These are phyloP conservation scores for Penicillium subrubescens DNA, from an alignment of 495 filamentous ascomycete genomes.

Conservation along the genomic window DNA sequence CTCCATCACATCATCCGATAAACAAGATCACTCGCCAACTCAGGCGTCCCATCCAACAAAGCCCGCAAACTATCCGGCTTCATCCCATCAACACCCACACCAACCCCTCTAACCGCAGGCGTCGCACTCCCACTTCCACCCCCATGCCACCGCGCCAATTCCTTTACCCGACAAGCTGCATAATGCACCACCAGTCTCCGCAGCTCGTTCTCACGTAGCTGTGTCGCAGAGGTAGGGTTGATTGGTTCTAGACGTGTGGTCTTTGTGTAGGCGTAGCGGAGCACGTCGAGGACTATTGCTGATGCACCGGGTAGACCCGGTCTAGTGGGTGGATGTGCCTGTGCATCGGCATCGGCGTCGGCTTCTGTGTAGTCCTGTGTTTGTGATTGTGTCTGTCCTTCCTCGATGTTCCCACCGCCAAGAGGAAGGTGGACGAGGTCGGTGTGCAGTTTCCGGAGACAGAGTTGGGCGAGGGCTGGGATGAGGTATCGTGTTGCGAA, in stretches of 20 bases:
- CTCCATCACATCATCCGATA: conserved; percentile 43
- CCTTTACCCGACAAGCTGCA: conserved; percentile 48
- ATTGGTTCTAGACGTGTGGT: conserved; percentile 49
- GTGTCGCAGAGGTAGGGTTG: conserved; percentile 44
- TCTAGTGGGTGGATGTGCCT: neutral
- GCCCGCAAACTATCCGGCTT: conserved; percentile 36
- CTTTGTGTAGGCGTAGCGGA: conserved; percentile 46
- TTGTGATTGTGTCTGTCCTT: no score
- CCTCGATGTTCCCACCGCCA: conserved; percentile 3
- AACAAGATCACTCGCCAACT: conserved; percentile 51
- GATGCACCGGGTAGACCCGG: conserved; percentile 31
- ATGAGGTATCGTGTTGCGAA: conserved; percentile 50
- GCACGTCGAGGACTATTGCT: conserved; percentile 43
- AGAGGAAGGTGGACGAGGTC: conserved; percentile 40
- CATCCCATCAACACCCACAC: conserved; percentile 13
- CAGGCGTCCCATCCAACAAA: conserved; percentile 43
- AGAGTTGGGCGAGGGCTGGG: conserved; percentile 46
- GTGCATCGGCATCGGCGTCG: conserved; percentile 7
- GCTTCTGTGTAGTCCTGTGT: conserved; percentile 4
- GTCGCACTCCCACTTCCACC: conserved; percentile 32
- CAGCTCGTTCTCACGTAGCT: conserved; percentile 49
- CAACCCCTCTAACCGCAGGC: conserved; percentile 20
- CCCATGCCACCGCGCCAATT: conserved; percentile 41
- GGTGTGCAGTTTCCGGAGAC: conserved; percentile 44
- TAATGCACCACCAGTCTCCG: conserved; percentile 47